Percentiles rank a stretch among this genome's conserved stretches.
Evolutionary conservation across 2,329 filamentous ascomycete genomes (phyloP).

Genomic region (Fusarium compactum): DNA sequence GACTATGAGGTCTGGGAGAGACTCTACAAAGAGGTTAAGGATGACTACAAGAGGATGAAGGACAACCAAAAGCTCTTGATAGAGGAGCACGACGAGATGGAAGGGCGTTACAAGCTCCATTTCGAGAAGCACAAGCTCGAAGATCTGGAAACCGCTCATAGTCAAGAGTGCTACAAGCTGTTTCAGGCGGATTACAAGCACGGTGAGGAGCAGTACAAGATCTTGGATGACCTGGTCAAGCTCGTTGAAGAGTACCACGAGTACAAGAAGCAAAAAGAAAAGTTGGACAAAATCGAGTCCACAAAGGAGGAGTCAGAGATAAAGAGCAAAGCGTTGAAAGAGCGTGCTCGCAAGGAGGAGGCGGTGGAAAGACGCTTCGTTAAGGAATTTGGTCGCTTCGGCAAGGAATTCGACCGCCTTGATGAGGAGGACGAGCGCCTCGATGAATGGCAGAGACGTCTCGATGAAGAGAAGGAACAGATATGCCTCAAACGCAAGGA

Average conservation of each 20-base stretch:
- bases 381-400: no score
- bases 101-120: not conserved
- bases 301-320: not conserved
- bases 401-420: fast-evolving
- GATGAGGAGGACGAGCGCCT: not conserved
- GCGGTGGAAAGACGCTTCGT: not conserved
- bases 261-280: not conserved
- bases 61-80: fast-evolving
- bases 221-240: not conserved
- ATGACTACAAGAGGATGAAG: not conserved
- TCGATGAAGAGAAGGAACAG: not conserved
- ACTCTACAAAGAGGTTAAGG: fast-evolving
- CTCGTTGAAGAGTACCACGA: not conserved
- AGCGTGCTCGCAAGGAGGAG: not conserved
- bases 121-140: no score
- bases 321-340: not conserved
- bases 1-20: not conserved
- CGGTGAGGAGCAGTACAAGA: not conserved
- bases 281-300: not conserved
- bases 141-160: no score
- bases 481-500: not conserved
- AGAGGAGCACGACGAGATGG: not conserved
- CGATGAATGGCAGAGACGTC: no score
- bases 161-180: not conserved
- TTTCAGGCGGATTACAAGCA: not conserved